Base-by-base conservation (phyloP, 176 grass and related monocot genomes). In the Paspalum notatum region DNA sequence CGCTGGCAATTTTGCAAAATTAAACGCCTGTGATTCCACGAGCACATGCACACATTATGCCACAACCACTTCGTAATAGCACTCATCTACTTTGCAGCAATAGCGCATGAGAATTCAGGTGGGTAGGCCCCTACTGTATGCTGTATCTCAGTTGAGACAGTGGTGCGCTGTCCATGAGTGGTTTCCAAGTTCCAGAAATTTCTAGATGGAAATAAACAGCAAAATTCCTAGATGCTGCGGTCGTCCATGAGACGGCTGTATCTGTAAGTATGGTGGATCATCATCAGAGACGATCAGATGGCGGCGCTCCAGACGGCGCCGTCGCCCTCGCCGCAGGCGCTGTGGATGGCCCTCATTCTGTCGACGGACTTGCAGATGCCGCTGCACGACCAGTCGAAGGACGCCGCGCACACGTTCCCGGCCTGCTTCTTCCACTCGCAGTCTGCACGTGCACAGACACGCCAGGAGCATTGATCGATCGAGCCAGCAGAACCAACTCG, bases 341-440 rank as follows among this genome's bases (percentile, higher is more conserved):
- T 83, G 63, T 91, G 89, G 80, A 91, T 83, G 63, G 75, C 84
- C 81, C 85, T 80, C 80, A 91, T 91, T 84, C 89, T 84, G 62
- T 87, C 84, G 4, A 87, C 89, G 16, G 89, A 84, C 46, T 87
- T 91, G 81, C 85, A 87, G 62, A 87, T 80, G 63, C 84, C 89
- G 66, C 89, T 91, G 76, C 89, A 91, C 15, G 70, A 71, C 89
- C 89, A 87, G 77, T 91, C 89, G 71, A 91, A 91, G 40, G 85
- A 87, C 56, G 89, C 85, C n/a, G 72, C 84, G 75, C 85, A 91
- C 81, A 87, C 85, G 81, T 77, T 81, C 22, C 89, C 89, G 3
- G 80, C 81, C 71, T 84, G 89, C 85, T 76, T 87, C 85, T 81
- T 91, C 85, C 85, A 91, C 81, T 91, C 89, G 71, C 89, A 87